Evolutionary conservation across 1,284 basidiomycete genomes (phyloP), one percentile per base, ranked within the genome.

Genomic region (Ustilago xerochloae): DNA sequence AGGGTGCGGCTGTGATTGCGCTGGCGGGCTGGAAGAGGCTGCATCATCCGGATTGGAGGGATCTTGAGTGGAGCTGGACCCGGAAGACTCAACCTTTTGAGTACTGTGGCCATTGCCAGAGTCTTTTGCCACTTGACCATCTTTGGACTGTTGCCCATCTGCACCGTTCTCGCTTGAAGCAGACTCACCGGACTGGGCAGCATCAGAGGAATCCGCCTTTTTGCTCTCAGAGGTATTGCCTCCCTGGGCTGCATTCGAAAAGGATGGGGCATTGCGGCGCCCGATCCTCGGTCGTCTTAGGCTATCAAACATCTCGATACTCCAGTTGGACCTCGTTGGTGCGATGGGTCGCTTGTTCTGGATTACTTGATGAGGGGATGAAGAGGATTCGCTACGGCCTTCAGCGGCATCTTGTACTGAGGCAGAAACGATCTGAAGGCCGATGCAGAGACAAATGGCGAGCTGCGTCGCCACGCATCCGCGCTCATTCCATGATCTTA

Each of bases 401-500:
- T 50, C 46, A 10, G 49, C 46, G 6, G 55, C 58, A 10, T 29
- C 39, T 4, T 53, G 41, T 5, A 63, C 26, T 10, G 50, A 50
- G 3, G 46, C 36, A 1, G 54, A 50, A 7, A 68, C 50, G 7
- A 68, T 39, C n/a, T 56, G 52, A 16, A 68, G 41, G 16, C 65
- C 65, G 12, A 55, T 43, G 28, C 54, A 18, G 30, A 68, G 46
- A 24, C 65, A 68, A 6, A 54, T 16, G 4, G 39, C 28, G 6
- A 68, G 65, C 39, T 53, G 60, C 33, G 50, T 58, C 29, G 55
- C 56, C 33, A 58, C 20, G 29, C 60, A 55, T 45, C 47, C 50
- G 33, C 56, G 18, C 10, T 47, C 50, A 18, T 58, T 29, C n/a
- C 51, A 47, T 13, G 47, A 30, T 35, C 24, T 45, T 39, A 63